Conservation (phyloP, 2,329 filamentous ascomycete species). For the Aspergillus thermomutatus region DNA sequence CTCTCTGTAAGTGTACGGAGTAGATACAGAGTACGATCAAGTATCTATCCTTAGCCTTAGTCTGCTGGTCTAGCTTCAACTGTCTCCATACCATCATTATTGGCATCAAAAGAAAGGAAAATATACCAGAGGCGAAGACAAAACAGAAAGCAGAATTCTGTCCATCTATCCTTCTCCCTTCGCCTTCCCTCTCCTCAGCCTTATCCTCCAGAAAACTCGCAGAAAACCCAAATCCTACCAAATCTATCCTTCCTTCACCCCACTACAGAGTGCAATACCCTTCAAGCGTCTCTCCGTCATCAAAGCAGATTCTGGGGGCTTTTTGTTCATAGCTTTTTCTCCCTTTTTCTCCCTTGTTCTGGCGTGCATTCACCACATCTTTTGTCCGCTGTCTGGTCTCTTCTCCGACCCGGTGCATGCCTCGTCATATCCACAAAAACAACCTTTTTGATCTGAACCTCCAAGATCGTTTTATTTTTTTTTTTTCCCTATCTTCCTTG, state of each 20-base stretch:
- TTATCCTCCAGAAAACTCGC: not conserved
- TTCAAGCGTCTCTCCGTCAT: not conserved
- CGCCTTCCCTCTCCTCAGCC: constrained; percentile 9
- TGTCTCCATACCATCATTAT: not conserved
- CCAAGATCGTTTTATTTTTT: constrained; percentile 18
- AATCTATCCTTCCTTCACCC: not conserved
- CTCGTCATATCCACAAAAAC: constrained; percentile 42
- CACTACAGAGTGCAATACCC: not conserved
- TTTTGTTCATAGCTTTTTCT: constrained; percentile 3
- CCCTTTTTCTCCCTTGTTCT: constrained; percentile 13
- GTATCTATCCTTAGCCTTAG: not conserved
- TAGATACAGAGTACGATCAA: not conserved
- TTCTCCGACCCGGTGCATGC: constrained; percentile 33
- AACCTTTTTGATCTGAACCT: constrained; percentile 24
- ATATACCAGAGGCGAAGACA: not conserved
- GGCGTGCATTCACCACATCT: constrained; percentile 26
- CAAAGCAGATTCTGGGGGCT: not conserved
- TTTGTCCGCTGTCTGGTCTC: constrained; percentile 28
- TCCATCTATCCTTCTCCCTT: constrained; percentile 13
- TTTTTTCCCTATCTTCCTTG: constrained; percentile 15
- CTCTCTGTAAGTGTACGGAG: not conserved
- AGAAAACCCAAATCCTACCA: constrained; percentile 2
- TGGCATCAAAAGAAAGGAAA: constrained; percentile 1
- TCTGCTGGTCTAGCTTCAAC: not conserved
- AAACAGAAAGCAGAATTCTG: constrained; percentile 1